phyloP scores from a whole-genome alignment of 257 asterid genomes.

The Solanum chiquidenum region DNA sequence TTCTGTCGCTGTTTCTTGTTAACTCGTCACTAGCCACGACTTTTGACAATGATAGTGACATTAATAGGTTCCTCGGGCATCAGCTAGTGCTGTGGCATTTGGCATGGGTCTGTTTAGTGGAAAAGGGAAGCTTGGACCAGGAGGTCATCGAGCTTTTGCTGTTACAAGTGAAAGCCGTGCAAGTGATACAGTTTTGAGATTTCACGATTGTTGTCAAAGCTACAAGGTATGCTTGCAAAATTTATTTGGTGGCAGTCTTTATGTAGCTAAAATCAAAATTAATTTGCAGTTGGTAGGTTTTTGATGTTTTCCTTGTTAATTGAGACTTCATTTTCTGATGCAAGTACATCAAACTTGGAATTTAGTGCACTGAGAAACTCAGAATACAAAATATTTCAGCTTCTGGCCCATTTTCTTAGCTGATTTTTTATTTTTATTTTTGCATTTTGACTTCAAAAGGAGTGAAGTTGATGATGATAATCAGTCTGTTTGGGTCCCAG shows the following conservation, averaged over 20 bases:
- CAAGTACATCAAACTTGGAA: background rate
- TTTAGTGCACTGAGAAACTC: background rate
- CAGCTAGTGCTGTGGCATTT: constrained; percentile 97
- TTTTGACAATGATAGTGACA: background rate
- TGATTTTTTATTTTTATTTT: background rate
- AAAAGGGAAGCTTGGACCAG: constrained; percentile 80
- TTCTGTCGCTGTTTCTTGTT: background rate
- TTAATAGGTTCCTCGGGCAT: constrained; percentile 78
- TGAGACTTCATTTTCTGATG: background rate
- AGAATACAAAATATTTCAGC: background rate
- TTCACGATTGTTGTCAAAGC: constrained; percentile 94
- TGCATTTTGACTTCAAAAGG: background rate
- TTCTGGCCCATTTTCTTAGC: background rate
- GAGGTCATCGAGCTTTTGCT: constrained; percentile 84
- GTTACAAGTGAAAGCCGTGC: constrained; percentile 96
- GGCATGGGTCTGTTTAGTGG: constrained; percentile 94
- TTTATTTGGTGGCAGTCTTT: background rate
- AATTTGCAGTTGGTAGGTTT: background rate
- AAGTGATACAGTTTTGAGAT: constrained; percentile 78
- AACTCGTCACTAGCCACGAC: background rate
- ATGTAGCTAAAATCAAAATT: background rate
- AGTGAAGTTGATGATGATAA: background rate
- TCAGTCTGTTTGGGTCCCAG: background rate
- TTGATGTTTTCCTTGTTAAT: background rate
- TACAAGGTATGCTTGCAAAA: constrained; percentile 50